Evolutionary conservation across 345 rosid species (phyloP).

Genomic region (Ceriops decandra): DNA sequence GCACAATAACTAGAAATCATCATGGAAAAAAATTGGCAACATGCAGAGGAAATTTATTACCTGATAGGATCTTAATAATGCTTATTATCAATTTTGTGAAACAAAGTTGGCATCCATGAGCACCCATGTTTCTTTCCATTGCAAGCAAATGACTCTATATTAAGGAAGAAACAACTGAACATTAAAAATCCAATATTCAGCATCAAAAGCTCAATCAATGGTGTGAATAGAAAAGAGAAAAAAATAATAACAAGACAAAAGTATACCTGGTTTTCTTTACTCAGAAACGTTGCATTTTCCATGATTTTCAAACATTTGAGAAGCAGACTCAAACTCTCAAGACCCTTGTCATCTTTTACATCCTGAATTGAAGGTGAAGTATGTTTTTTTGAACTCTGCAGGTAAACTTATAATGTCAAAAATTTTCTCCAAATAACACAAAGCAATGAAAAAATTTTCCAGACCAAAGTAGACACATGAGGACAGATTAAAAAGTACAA

Average conservation of each 20-base stretch:
- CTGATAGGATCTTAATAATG: slow-evolving; percentile 71
- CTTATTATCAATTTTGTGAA: slow-evolving; percentile 55
- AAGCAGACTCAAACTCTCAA: slow-evolving; percentile 53
- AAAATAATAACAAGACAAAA: slow-evolving; percentile 12
- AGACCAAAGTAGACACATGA: neutral
- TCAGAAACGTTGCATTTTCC: slow-evolving; percentile 94
- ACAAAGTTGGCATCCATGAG: slow-evolving; percentile 41
- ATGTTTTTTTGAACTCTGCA: slow-evolving; percentile 46
- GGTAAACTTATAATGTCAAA: slow-evolving; percentile 11
- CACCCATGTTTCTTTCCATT: slow-evolving; percentile 47
- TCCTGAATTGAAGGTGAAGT: slow-evolving; percentile 31
- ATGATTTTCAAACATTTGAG: slow-evolving; percentile 82
- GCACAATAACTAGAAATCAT: neutral
- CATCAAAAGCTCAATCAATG: neutral
- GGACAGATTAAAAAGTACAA: neutral
- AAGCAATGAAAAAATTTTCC: neutral
- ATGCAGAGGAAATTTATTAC: slow-evolving; percentile 30
- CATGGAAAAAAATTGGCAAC: neutral
- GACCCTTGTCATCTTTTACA: slow-evolving; percentile 38
- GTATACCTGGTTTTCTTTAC: slow-evolving; percentile 83
- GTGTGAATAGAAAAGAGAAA: neutral
- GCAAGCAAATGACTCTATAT: slow-evolving; percentile 79
- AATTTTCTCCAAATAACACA: slow-evolving; percentile 6
- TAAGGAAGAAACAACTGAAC: slow-evolving; percentile 1
- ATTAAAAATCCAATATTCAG: slow-evolving; percentile 15